A percentile compares a stretch with the other conserved stretches of the same genome.
These are phyloP conservation scores for Anethum foeniculum DNA, from an alignment of 140 eudicot species.

Conservation along the genomic window DNA sequence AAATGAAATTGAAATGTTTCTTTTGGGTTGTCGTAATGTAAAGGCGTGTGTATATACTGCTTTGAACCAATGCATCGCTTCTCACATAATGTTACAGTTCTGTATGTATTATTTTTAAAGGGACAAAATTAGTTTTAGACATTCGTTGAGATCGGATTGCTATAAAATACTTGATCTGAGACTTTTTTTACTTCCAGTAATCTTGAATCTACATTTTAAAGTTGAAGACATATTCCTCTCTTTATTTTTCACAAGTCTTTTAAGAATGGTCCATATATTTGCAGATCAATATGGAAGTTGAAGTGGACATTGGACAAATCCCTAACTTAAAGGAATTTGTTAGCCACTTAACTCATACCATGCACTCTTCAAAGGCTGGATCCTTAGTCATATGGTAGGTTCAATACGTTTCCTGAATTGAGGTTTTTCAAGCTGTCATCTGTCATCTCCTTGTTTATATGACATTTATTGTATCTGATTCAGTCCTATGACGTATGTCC, in stretches of 20 bases:
- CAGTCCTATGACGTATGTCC: background rate
- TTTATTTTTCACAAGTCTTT: background rate
- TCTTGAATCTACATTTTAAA: background rate
- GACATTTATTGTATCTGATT: background rate
- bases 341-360: constrained; percentile 59
- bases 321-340: constrained; percentile 66
- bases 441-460: background rate
- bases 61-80: background rate
- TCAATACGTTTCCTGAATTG: background rate
- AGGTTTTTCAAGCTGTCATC: background rate
- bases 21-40: background rate
- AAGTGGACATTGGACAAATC: constrained; percentile 42
- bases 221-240: background rate
- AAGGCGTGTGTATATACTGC: background rate
- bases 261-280: background rate
- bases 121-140: background rate
- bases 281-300: constrained; percentile 91
- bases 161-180: background rate
- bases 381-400: constrained; percentile 73
- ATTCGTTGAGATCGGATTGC: background rate
- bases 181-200: background rate
- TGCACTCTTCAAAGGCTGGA: constrained; percentile 72
- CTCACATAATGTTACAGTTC: background rate
- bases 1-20: background rate
- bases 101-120: background rate